These are phyloP conservation scores for Curvularia sp. DNA, from an alignment of 2,329 filamentous ascomycete species.

Conservation along the genomic window DNA sequence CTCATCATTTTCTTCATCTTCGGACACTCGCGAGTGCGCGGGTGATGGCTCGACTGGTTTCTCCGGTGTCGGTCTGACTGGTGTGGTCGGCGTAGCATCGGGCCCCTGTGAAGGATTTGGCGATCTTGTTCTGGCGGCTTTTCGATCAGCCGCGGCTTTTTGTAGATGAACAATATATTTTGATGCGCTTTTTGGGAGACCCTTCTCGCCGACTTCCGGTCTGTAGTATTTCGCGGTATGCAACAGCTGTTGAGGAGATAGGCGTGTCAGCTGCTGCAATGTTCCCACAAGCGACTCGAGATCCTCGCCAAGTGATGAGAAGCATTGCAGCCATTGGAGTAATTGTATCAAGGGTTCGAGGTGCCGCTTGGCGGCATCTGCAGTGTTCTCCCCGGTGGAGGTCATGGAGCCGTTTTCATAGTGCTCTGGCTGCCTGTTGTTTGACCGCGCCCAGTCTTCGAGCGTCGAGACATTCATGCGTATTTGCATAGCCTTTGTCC, in stretches of 20 bases:
- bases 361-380: constrained; percentile 83
- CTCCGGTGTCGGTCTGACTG: constrained; percentile 38
- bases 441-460: constrained; percentile 93
- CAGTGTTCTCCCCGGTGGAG: constrained; percentile 82
- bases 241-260: constrained; percentile 87
- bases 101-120: constrained; percentile 47
- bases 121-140: constrained; percentile 44
- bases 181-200: constrained; percentile 83
- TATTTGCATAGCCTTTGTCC: constrained; percentile 99
- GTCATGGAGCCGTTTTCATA: constrained; percentile 91
- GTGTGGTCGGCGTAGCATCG: constrained; percentile 43
- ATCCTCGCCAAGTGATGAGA: constrained; percentile 91
- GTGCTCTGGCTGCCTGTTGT: constrained; percentile 93
- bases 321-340: constrained; percentile 96
- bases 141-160: constrained; percentile 68
- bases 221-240: constrained; percentile 93
- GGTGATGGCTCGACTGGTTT: constrained; percentile 40
- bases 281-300: constrained; percentile 87
- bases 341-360: constrained; percentile 91
- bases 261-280: constrained; percentile 82
- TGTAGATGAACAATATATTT: constrained; percentile 85
- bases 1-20: constrained; percentile 70
- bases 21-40: constrained; percentile 45
- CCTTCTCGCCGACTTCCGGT: constrained; percentile 93
- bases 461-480: constrained; percentile 96